phyloP scores from a whole-genome alignment of 1,284 basidiomycete genomes.

The Phylloporus gajari region DNA sequence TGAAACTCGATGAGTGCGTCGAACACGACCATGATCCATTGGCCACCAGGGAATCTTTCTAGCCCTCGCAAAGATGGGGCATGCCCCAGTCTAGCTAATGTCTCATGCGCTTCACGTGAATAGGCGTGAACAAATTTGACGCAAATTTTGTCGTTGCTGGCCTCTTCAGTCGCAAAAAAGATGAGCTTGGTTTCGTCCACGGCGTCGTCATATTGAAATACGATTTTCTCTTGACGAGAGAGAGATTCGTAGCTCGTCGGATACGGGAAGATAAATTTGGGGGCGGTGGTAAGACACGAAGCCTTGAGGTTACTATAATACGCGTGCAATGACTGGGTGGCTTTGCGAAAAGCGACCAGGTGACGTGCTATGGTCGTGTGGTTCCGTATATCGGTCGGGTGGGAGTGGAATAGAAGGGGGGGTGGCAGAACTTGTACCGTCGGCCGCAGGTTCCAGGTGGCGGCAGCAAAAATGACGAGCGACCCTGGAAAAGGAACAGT shows the following conservation, averaged over 20 bases:
- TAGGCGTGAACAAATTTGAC: neutral
- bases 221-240: too few relatives aligned
- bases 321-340: neutral
- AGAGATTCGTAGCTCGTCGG: neutral
- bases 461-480: slow-evolving; percentile 5
- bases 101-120: neutral
- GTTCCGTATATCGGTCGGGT: neutral
- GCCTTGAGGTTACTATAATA: neutral
- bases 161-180: neutral
- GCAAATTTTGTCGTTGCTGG: neutral
- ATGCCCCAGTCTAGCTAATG: too few relatives aligned
- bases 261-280: neutral
- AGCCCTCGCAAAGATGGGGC: too few relatives aligned
- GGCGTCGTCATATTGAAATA: too few relatives aligned
- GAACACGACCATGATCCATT: slow-evolving; percentile 4
- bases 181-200: neutral
- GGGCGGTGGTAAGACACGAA: neutral
- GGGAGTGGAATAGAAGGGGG: neutral
- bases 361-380: neutral
- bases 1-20: neutral
- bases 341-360: neutral
- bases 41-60: neutral
- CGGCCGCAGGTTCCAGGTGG: slow-evolving; percentile 13
- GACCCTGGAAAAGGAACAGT: slow-evolving; percentile 9
- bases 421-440: neutral